Evolutionary conservation across 1,284 basidiomycete genomes (phyloP).

Genomic region (Coriolopsis trogii): DNA sequence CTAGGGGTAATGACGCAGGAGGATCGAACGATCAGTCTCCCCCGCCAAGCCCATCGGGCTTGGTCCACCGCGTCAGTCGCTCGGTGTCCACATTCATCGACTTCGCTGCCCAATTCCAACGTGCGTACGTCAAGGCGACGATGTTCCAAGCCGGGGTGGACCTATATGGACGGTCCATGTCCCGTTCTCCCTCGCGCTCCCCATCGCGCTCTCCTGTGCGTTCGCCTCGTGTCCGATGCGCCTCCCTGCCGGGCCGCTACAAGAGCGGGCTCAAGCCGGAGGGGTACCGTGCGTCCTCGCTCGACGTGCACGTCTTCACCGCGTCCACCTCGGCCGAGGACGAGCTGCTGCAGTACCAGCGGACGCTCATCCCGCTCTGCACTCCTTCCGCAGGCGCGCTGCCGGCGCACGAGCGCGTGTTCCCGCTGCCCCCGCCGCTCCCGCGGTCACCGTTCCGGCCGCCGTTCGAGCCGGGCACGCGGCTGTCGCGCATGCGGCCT

Average conservation of each 20-base stretch:
- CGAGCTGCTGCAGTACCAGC: conserved; percentile 11
- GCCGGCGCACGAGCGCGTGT: conserved; percentile 26
- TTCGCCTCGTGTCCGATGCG: conserved; percentile 8
- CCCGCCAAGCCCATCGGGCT: conserved; percentile 11
- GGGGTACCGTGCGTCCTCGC: conserved; percentile 47
- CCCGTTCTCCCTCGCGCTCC: conserved; percentile 25
- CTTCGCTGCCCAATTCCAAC: conserved; percentile 58
- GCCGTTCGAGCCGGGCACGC: conserved; percentile 12
- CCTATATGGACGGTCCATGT: conserved; percentile 17
- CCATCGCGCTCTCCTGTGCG: conserved; percentile 22
- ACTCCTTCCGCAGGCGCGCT: conserved; percentile 12
- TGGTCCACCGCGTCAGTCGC: conserved; percentile 41
- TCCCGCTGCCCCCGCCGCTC: conserved; percentile 28
- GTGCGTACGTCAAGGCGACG: conserved; percentile 55
- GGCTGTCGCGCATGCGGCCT: conserved; percentile 42
- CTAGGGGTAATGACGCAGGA: conserved; percentile 1
- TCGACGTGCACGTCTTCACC: conserved; percentile 42
- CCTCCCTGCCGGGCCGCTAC: conserved; percentile 4
- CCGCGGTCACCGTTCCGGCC: conserved; percentile 35
- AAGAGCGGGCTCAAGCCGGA: conserved; percentile 35
- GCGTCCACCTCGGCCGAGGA: conserved; percentile 10
- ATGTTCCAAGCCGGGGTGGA: conserved; percentile 45
- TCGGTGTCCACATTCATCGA: conserved; percentile 52
- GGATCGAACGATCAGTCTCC: conserved; percentile 13
- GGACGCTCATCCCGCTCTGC: conserved; percentile 27